These are phyloP conservation scores for Monilinia aucupariae DNA, from an alignment of 2,329 filamentous ascomycete genomes.

Conservation along the genomic window DNA sequence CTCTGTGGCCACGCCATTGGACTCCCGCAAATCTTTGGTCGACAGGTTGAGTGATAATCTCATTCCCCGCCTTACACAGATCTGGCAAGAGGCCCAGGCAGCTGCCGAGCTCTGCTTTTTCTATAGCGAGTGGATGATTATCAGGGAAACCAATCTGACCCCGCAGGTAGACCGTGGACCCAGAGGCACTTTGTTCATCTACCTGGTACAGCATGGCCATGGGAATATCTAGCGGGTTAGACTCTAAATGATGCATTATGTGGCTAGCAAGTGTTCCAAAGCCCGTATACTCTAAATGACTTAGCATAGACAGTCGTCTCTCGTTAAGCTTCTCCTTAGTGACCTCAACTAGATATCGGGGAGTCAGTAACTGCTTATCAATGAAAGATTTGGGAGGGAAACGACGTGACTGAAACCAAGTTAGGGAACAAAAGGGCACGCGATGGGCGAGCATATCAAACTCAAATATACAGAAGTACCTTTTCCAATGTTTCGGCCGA, in stretches of 20 bases:
- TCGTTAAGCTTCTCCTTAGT: conserved; percentile 27
- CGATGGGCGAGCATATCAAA: neutral
- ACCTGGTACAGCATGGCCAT: conserved; percentile 30
- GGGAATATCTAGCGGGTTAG: conserved; percentile 28
- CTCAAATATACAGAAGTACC: neutral
- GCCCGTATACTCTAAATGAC: conserved; percentile 18
- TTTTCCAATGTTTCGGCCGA: neutral
- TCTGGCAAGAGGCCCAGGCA: conserved; percentile 25
- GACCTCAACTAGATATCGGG: conserved; percentile 21
- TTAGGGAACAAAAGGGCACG: neutral
- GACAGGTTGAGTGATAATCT: conserved; percentile 24
- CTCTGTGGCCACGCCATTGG: conserved; percentile 20
- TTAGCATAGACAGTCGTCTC: conserved; percentile 27
- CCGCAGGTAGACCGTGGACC: conserved; percentile 9
- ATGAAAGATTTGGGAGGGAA: neutral
- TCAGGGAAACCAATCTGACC: conserved; percentile 28
- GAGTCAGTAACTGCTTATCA: neutral
- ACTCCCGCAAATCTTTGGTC: conserved; percentile 25
- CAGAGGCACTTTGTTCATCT: conserved; percentile 25
- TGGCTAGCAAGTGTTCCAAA: conserved; percentile 18
- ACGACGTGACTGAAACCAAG: neutral
- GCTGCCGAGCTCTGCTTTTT: conserved; percentile 24
- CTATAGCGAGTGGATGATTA: conserved; percentile 22
- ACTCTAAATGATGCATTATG: conserved; percentile 25
- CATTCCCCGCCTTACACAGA: conserved; percentile 22